Conservation (phyloP, 1,139 yeast genomes). For the Pichia sp. region DNA sequence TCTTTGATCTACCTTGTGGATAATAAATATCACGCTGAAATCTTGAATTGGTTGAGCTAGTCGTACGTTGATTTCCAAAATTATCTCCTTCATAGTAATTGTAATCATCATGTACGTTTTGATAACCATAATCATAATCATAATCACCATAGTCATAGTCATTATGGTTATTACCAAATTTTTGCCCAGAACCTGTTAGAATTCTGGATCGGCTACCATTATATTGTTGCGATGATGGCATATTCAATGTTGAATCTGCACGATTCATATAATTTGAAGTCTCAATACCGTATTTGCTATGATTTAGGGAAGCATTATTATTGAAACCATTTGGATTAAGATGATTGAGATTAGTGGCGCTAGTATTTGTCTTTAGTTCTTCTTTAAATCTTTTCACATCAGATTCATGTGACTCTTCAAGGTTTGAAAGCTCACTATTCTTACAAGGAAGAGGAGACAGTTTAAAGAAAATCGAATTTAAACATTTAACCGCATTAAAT, state of each 20-base stretch:
- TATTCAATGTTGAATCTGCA: constrained; percentile 1
- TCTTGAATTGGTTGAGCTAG: neutral
- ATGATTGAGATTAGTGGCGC: too few species aligned
- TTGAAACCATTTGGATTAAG: neutral
- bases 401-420: constrained; percentile 85
- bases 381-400: constrained; percentile 62
- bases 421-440: constrained; percentile 54
- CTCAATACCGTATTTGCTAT: constrained; percentile 21
- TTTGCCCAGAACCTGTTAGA: neutral
- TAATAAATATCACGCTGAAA: neutral
- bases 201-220: neutral
- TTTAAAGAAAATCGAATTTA: constrained; percentile 61
- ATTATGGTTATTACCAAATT: neutral
- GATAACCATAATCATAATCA: neutral
- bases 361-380: constrained; percentile 18
- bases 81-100: neutral
- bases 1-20: neutral
- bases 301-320: constrained; percentile 17
- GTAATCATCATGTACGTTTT: neutral
- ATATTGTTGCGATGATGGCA: neutral
- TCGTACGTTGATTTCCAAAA: neutral
- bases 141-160: neutral
- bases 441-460: constrained; percentile 56
- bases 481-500: constrained; percentile 72
- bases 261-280: constrained; percentile 8